phyloP scores from a whole-genome alignment of 129 eudicot species.

The Dittrichia graveolens region DNA sequence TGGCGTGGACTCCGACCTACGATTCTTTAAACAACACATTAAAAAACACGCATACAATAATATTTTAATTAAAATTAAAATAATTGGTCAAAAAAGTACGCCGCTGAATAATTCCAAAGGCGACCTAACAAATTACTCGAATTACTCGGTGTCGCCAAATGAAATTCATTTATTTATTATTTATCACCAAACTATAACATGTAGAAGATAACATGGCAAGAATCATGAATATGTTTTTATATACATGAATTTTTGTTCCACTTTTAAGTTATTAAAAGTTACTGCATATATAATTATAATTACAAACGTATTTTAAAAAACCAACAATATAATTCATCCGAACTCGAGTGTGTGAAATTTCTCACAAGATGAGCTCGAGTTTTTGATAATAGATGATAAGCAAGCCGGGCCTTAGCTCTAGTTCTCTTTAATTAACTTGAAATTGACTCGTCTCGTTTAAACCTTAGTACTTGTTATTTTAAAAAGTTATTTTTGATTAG shows the following conservation, averaged over 20 bases:
- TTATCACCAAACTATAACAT: background rate
- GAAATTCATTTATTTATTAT: background rate
- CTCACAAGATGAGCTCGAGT: no score
- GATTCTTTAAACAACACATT: background rate
- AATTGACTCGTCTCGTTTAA: no score
- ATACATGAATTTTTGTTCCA: no score
- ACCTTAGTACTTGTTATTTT: no score
- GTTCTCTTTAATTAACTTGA: no score
- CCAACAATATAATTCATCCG: no score
- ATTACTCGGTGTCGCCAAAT: background rate
- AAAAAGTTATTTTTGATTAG: no score
- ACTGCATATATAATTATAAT: background rate
- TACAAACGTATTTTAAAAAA: no score
- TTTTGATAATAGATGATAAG: no score
- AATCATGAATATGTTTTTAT: background rate
- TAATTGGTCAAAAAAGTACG: slow-evolving; percentile 3
- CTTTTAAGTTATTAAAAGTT: no score
- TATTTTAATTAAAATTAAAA: background rate
- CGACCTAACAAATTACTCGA: slow-evolving; percentile 18
- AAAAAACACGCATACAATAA: slow-evolving; percentile 2
- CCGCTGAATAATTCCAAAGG: slow-evolving; percentile 10
- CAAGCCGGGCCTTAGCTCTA: no score
- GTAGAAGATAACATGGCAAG: background rate
- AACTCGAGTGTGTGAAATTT: no score
- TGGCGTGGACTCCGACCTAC: background rate